Percentiles rank a stretch among this genome's conserved stretches.
phyloP scores from a whole-genome alignment of 768 basidiomycete genomes.

The Daedalea quercina region DNA sequence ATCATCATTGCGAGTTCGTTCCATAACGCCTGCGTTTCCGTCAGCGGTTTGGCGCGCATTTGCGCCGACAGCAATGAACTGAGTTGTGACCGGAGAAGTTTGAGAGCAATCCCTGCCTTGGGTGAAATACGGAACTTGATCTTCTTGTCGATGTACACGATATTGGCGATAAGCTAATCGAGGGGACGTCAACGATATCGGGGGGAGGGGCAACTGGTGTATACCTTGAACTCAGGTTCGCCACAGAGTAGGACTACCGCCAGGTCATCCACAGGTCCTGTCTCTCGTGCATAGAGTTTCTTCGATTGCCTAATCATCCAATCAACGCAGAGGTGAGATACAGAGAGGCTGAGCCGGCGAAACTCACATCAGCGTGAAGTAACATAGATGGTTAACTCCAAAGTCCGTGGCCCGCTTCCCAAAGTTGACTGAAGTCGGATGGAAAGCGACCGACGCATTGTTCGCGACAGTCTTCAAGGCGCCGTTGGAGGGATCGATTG shows the following conservation, averaged over 20 bases:
- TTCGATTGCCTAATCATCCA: slow-evolving; percentile 99
- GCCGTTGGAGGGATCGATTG: slow-evolving; percentile 48
- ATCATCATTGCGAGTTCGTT: slow-evolving; percentile 61
- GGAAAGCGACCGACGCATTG: slow-evolving; percentile 71
- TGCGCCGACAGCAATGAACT: slow-evolving; percentile 52
- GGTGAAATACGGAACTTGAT: slow-evolving; percentile 64
- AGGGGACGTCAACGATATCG: not conserved
- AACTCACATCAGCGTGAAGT: slow-evolving; percentile 83
- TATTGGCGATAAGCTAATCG: slow-evolving; percentile 60
- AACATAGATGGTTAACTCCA: slow-evolving; percentile 65
- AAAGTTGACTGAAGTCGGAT: slow-evolving; percentile 92
- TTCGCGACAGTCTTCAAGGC: slow-evolving; percentile 78
- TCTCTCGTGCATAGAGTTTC: slow-evolving; percentile 91
- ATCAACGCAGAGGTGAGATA: not conserved
- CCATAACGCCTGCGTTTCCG: slow-evolving; percentile 60
- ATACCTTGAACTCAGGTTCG: slow-evolving; percentile 82
- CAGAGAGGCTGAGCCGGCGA: not conserved
- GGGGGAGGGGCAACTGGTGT: not conserved
- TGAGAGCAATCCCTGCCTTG: slow-evolving; percentile 74
- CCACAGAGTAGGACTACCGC: slow-evolving; percentile 82
- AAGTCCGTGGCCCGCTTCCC: slow-evolving; percentile 60
- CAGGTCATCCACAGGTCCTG: slow-evolving; percentile 79
- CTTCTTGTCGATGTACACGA: slow-evolving; percentile 80
- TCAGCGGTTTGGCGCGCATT: slow-evolving; percentile 56
- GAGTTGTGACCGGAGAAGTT: slow-evolving; percentile 66